Conservation (phyloP, 2,329 filamentous ascomycete species). For the Piedraia hortae region DNA sequence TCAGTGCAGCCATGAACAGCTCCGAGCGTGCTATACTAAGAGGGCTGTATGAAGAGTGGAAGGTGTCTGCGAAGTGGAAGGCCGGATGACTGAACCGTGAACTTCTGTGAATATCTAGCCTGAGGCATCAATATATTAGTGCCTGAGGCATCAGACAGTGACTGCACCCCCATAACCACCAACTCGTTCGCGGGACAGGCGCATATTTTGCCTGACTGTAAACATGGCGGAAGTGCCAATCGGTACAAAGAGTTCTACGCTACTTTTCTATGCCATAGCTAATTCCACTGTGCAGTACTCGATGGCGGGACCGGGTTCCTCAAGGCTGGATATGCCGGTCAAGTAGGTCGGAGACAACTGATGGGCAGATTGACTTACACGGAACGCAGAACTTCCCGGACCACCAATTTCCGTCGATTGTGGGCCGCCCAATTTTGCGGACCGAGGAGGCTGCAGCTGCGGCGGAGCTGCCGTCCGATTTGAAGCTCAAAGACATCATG, state of each 20-base stretch:
- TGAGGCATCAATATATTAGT: too few species aligned
- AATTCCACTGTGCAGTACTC: constrained; percentile 41
- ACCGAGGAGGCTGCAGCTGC: constrained; percentile 54
- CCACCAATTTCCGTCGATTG: constrained; percentile 93
- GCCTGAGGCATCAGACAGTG: too few species aligned
- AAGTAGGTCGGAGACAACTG: too few species aligned
- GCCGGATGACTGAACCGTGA: too few species aligned
- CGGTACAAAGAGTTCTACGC: constrained; percentile 1
- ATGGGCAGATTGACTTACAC: too few species aligned
- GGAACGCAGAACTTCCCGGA: constrained; percentile 96
- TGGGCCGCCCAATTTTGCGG: constrained; percentile 88
- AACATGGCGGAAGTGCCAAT: constrained; percentile 3
- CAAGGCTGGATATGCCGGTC: constrained; percentile 95
- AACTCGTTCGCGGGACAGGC: too few species aligned
- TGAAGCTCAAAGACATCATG: constrained; percentile 92
- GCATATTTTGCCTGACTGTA: too few species aligned
- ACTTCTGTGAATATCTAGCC: too few species aligned
- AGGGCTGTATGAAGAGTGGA: constrained; percentile 26
- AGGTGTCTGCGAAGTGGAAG: too few species aligned
- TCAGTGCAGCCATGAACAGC: constrained; percentile 25
- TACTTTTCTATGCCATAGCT: constrained; percentile 1
- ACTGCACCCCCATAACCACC: too few species aligned
- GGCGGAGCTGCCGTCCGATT: constrained; percentile 20
- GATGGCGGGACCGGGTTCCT: constrained; percentile 99
- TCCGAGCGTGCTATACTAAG: constrained; percentile 26